phyloP scores from a whole-genome alignment of 202 grass and related monocot species.

The Zizania palustris region DNA sequence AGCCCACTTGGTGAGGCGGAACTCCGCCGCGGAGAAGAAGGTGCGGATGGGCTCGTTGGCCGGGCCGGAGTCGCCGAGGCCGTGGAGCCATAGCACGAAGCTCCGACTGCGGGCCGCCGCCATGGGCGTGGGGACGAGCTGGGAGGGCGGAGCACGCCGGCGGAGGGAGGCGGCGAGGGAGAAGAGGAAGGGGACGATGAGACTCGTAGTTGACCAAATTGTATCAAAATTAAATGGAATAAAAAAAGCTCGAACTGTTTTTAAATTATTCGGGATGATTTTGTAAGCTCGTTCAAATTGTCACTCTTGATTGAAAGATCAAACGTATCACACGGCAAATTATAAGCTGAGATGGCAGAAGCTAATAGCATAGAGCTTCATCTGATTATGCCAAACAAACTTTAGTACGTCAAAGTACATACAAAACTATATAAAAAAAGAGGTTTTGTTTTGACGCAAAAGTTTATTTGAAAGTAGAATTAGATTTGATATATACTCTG shows the following conservation, averaged over 20 bases:
- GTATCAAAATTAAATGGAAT: background rate
- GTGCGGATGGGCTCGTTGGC: slow-evolving; percentile 86
- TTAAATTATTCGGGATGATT: background rate
- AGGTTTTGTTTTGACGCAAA: too few relatives aligned
- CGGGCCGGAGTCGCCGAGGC: slow-evolving; percentile 85
- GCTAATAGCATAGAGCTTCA: background rate
- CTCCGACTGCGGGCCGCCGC: slow-evolving; percentile 53
- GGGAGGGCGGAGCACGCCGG: background rate
- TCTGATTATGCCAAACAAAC: slow-evolving; percentile 3
- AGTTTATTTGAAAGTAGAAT: too few relatives aligned
- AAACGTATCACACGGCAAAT: background rate
- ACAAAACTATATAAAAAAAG: too few relatives aligned
- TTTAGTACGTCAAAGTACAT: background rate
- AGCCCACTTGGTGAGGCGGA: slow-evolving; percentile 73
- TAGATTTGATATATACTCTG: too few relatives aligned
- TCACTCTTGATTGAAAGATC: too few relatives aligned
- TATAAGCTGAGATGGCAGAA: slow-evolving; percentile 1
- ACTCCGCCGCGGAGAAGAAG: slow-evolving; percentile 76
- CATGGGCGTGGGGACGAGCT: slow-evolving; percentile 24
- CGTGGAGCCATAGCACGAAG: slow-evolving; percentile 92
- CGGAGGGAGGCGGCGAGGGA: slow-evolving; percentile 35
- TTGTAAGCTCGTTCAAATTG: background rate
- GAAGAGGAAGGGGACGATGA: slow-evolving; percentile 48
- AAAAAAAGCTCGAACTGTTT: background rate
- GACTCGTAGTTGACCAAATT: background rate